These are phyloP conservation scores for Fusarium sarcochroum DNA, from an alignment of 2,329 filamentous ascomycete species.

Conservation along the genomic window DNA sequence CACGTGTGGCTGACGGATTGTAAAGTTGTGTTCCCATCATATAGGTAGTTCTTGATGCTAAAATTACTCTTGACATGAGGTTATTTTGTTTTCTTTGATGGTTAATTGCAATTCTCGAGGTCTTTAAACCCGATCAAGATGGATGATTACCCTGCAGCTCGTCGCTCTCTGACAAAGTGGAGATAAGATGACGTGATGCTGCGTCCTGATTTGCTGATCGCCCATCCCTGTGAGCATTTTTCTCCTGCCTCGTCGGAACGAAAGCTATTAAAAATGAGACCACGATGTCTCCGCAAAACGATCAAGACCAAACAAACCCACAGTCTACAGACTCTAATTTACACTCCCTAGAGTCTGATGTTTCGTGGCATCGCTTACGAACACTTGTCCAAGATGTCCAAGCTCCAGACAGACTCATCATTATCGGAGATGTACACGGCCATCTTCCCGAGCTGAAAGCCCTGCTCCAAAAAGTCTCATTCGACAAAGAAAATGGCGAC, in stretches of 20 bases:
- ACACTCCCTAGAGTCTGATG: neutral
- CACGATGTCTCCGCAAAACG: neutral
- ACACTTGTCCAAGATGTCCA: constrained; percentile 7
- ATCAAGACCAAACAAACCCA: neutral
- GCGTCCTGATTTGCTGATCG: neutral
- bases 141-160: no score
- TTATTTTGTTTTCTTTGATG: no score
- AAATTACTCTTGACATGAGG: no score
- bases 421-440: constrained; percentile 92
- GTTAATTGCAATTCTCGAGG: no score
- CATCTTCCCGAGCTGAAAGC: constrained; percentile 75
- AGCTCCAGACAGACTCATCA: constrained; percentile 57
- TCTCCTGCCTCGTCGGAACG: neutral
- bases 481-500: constrained; percentile 66
- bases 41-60: no score
- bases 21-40: no score
- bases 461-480: constrained; percentile 77
- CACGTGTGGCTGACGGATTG: no score
- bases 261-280: no score
- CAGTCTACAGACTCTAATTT: neutral
- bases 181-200: neutral
- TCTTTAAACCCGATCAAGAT: no score
- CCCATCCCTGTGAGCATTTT: neutral
- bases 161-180: no score
- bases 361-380: constrained; percentile 5